phyloP scores from a whole-genome alignment of 768 basidiomycete species.

The Mycena venus region DNA sequence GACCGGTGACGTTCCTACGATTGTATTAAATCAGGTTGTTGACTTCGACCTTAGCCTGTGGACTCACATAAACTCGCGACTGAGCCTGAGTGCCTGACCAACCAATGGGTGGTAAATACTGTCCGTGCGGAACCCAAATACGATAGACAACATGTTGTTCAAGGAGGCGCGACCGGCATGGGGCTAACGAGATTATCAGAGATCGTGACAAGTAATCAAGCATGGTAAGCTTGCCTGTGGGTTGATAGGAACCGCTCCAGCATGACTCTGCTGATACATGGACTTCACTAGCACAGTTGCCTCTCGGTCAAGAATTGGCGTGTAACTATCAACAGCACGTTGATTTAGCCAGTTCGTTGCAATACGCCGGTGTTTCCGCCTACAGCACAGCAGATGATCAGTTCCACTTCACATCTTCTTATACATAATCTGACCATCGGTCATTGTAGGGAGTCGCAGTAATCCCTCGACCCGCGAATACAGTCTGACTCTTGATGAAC shows the following conservation, averaged over 20 bases:
- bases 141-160: slow-evolving; percentile 61
- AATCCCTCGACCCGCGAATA: background rate
- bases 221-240: background rate
- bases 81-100: slow-evolving; percentile 49
- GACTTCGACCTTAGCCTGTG: background rate
- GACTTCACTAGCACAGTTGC: slow-evolving; percentile 3
- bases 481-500: slow-evolving; percentile 14
- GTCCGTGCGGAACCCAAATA: slow-evolving; percentile 58
- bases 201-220: background rate
- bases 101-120: slow-evolving; percentile 54
- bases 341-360: slow-evolving; percentile 1
- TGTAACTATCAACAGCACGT: slow-evolving; percentile 11
- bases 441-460: slow-evolving; percentile 9
- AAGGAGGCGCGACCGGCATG: slow-evolving; percentile 54
- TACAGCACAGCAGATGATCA: background rate
- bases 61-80: slow-evolving; percentile 61
- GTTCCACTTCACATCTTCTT: background rate
- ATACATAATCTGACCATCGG: background rate
- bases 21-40: slow-evolving; percentile 22
- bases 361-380: slow-evolving; percentile 18
- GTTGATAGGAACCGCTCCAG: background rate
- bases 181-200: background rate
- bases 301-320: background rate
- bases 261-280: background rate
- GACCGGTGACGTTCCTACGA: slow-evolving; percentile 55